These are phyloP conservation scores for Moesziomyces antarcticus DNA, from an alignment of 1,284 basidiomycete species.

Conservation along the genomic window DNA sequence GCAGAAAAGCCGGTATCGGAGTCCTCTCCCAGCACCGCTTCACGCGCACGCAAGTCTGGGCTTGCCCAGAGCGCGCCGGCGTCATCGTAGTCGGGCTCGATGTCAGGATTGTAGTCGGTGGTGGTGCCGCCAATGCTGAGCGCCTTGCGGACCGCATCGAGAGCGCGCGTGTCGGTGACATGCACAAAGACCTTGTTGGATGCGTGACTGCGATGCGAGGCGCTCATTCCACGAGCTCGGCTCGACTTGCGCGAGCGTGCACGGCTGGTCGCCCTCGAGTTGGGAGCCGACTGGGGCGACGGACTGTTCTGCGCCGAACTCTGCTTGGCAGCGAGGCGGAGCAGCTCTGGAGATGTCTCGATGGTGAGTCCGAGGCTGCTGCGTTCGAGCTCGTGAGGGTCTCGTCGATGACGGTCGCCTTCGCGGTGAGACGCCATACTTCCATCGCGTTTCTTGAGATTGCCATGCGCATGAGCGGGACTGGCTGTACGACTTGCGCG, in stretches of 20 bases:
- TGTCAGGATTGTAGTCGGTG: constrained; percentile 45
- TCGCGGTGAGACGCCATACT: constrained; percentile 16
- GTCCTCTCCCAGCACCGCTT: constrained; percentile 18
- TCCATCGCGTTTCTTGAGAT: constrained; percentile 38
- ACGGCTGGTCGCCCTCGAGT: constrained; percentile 39
- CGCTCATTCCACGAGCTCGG: constrained; percentile 21
- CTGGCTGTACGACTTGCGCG: constrained; percentile 48
- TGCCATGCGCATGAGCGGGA: constrained; percentile 23
- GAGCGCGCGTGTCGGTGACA: constrained; percentile 56
- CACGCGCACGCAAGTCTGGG: constrained; percentile 18
- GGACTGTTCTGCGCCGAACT: constrained; percentile 11
- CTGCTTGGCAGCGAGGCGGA: constrained; percentile 26
- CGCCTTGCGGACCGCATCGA: constrained; percentile 54
- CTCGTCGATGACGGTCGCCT: constrained; percentile 13
- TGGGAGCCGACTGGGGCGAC: constrained; percentile 25
- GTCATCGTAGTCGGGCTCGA: constrained; percentile 36
- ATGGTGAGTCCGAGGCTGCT: constrained; percentile 40
- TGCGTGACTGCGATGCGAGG: constrained; percentile 15
- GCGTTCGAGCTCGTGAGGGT: constrained; percentile 5
- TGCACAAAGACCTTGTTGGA: constrained; percentile 57
- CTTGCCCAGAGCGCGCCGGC: constrained; percentile 25
- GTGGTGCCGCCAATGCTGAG: constrained; percentile 59
- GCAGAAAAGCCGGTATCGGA: constrained; percentile 4
- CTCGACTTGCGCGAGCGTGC: constrained; percentile 44
- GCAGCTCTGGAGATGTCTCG: constrained; percentile 45